Evolutionary conservation across 2,329 filamentous ascomycete species (phyloP).

Genomic region (Penicillium sp.): DNA sequence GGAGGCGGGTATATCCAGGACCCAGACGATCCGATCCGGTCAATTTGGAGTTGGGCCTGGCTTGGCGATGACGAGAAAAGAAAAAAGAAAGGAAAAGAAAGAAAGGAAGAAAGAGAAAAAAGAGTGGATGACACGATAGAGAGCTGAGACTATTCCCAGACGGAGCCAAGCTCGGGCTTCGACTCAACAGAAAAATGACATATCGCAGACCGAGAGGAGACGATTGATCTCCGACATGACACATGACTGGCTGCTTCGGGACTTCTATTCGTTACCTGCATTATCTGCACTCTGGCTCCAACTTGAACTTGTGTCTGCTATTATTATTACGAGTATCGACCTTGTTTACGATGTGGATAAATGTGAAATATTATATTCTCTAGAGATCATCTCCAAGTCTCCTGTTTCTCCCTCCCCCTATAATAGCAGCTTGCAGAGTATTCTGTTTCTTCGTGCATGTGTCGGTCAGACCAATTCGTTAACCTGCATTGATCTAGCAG

Average conservation of each 20-base stretch:
- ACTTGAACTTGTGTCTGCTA: conserved; percentile 5
- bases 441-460: conserved; percentile 9
- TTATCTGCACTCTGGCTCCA: conserved; percentile 15
- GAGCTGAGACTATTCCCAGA: conserved; percentile 7
- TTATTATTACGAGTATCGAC: conserved; percentile 10
- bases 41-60: background rate
- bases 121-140: background rate
- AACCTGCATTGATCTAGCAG: conserved; percentile 8
- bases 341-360: background rate
- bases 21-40: background rate
- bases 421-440: conserved; percentile 13
- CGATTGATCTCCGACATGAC: conserved; percentile 7
- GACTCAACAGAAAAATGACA: conserved; percentile 20
- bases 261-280: conserved; percentile 18
- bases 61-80: background rate
- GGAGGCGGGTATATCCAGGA: conserved; percentile 6
- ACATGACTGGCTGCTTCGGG: conserved; percentile 10
- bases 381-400: background rate
- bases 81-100: too few species aligned
- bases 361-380: conserved; percentile 14
- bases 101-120: background rate
- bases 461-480: conserved; percentile 16
- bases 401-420: conserved; percentile 5
- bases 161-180: conserved; percentile 20
- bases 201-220: conserved; percentile 16